Percentiles rank a stretch among this genome's conserved stretches.
Conservation (phyloP, 331 rosid genomes). For the Acacia concinna region DNA sequence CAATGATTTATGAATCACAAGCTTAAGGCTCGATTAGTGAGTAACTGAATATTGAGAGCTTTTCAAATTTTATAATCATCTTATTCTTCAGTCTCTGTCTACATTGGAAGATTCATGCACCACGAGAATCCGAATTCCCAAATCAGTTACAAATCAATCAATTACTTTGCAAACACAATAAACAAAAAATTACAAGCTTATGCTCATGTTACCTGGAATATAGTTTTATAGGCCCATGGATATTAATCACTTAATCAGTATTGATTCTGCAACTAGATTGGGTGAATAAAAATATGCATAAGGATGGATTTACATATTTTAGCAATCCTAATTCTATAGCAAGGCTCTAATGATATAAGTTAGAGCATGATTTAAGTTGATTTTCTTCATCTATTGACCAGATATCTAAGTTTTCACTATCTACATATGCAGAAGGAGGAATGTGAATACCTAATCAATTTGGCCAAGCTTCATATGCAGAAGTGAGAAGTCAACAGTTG, state of each 20-base stretch:
- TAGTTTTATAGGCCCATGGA: background rate
- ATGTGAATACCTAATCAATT: conserved; percentile 73
- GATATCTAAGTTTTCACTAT: conserved; percentile 17
- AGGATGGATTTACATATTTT: background rate
- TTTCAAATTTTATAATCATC: no score
- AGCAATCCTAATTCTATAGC: conserved; percentile 21
- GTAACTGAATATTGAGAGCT: no score
- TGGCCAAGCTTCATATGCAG: conserved; percentile 80
- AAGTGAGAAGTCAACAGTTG: conserved; percentile 92
- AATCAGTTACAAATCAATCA: background rate
- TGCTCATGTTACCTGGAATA: background rate
- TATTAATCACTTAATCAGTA: background rate
- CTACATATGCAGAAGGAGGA: conserved; percentile 72
- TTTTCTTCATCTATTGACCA: background rate
- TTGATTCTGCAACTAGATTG: background rate
- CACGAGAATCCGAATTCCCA: background rate
- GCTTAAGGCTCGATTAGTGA: no score
- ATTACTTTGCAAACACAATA: background rate
- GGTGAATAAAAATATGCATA: background rate
- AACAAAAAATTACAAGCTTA: background rate
- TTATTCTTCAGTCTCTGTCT: background rate
- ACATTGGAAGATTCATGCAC: background rate
- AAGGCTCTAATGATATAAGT: background rate
- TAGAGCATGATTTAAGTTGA: conserved; percentile 13
- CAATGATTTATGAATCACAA: no score